A percentile compares a stretch with the other conserved stretches of the same genome.
These are phyloP conservation scores for Sugiyamaella qingdaonensis DNA, from an alignment of 805 yeast species.

Conservation along the genomic window DNA sequence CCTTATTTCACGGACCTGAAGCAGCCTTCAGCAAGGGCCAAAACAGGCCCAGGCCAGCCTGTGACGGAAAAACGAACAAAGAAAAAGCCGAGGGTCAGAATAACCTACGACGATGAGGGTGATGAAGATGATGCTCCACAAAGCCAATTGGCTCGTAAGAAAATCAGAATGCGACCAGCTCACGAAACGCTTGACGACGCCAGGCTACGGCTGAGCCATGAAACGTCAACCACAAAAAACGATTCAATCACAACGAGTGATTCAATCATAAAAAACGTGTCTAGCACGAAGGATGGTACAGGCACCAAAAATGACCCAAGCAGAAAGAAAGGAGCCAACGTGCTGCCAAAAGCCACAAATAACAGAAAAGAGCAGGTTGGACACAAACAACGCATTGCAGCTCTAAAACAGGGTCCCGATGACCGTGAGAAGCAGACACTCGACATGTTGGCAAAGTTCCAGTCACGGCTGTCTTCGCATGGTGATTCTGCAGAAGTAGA, in stretches of 20 bases:
- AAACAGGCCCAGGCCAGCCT: constrained; percentile 6
- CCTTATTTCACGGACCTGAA: constrained; percentile 44
- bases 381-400: no score
- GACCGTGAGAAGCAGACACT: constrained; percentile 1
- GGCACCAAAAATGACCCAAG: neutral
- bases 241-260: constrained; percentile 42
- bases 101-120: constrained; percentile 37
- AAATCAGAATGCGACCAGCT: constrained; percentile 25
- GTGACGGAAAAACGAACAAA: constrained; percentile 6
- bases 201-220: neutral
- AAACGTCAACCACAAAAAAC: constrained; percentile 21
- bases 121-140: constrained; percentile 34
- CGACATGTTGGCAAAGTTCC: neutral
- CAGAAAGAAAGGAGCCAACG: no score
- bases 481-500: neutral
- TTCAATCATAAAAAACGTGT: constrained; percentile 36
- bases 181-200: constrained; percentile 14
- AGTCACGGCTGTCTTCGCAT: neutral
- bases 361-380: neutral
- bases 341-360: neutral
- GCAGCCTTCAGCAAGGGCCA: neutral
- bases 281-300: neutral
- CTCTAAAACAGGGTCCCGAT: no score
- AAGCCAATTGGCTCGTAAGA: neutral
- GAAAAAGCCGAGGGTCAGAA: constrained; percentile 30